Base-by-base conservation (phyloP, 1,284 basidiomycete genomes). In the Marasmius sp. region DNA sequence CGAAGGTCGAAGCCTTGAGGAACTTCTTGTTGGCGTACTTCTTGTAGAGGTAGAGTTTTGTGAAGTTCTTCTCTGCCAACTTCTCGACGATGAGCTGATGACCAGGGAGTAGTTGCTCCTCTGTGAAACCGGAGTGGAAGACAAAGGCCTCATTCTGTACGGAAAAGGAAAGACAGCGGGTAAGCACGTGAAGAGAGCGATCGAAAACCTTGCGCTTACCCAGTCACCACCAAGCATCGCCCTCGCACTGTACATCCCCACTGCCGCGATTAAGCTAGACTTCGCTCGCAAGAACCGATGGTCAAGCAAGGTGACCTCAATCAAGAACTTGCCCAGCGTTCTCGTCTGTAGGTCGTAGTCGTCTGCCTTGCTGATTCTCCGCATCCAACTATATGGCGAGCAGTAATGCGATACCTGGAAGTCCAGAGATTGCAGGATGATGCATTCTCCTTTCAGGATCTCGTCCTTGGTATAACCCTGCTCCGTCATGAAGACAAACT, bases 371-470 rank as follows among this genome's bases (percentile, higher is more conserved):
- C 94, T 97, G 76, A 99, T 99, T 70, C 92, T 91, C 66, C 97
- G 89, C 81, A 99, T 95, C 97, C 97, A 99, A 73, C 93, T 96
- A 81, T 99, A 99, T 1, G 97, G 97, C 53, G 97, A 97, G 80
- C 97, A 99, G 80, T 99, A 99, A 61, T 95, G 89, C 61, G 96
- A 98, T 72, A 99, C 75, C 75, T 92, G 91, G 80, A 98, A 99
- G 66, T 98, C 94, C 62, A 99, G 87, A 47, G 94, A 95, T 77
- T 93, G 89, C 61, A 97, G 81, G 70, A 99, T 90, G 73, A 99
- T 98, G 53, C 94, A 89, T 77, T 98, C 97, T 73, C 97, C 97
- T 78, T 98, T 98, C 66, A 99, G 84, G 71, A 99, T 97, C 78
- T 99, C 97, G 63, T 98, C 97, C 74, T 89, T 91, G 58, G 87